These are phyloP conservation scores for Amanita jacksonii DNA, from an alignment of 768 basidiomycete species.

Conservation along the genomic window DNA sequence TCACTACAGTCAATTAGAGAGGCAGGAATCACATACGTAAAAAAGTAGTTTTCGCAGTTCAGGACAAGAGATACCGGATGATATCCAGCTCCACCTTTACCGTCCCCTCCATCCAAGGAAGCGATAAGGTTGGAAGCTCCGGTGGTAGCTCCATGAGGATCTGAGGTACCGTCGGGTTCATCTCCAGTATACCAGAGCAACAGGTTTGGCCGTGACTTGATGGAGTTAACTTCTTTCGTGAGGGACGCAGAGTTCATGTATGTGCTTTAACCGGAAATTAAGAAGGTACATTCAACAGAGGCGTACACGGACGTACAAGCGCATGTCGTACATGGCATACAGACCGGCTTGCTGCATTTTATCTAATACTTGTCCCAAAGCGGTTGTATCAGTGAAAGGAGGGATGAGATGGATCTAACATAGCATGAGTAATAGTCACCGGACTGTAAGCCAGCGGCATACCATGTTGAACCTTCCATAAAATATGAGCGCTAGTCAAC, in stretches of 20 bases:
- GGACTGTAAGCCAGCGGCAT: conserved; percentile 16
- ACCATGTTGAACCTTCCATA: conserved; percentile 30
- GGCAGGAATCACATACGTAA: conserved; percentile 24
- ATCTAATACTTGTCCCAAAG: conserved; percentile 49
- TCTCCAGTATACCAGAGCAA: conserved; percentile 69
- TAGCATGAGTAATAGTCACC: conserved; percentile 12
- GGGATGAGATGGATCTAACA: conserved; percentile 65
- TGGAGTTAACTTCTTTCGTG: conserved; percentile 54
- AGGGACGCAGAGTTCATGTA: conserved; percentile 60
- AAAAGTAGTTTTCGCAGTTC: conserved; percentile 61
- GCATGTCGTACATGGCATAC: conserved; percentile 83
- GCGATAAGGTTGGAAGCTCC: conserved; percentile 48
- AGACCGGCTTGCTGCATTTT: conserved; percentile 59
- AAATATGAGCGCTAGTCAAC: neutral
- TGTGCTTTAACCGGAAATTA: conserved; percentile 24
- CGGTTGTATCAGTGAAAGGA: conserved; percentile 48
- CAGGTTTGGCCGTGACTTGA: conserved; percentile 61
- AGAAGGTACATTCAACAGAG: neutral
- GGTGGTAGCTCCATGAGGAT: conserved; percentile 53
- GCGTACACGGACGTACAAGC: conserved; percentile 28
- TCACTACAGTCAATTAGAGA: neutral
- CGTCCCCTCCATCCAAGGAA: conserved; percentile 43
- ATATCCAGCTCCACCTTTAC: conserved; percentile 41
- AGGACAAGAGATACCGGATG: conserved; percentile 59
- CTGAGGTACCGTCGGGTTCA: conserved; percentile 63